Conservation (phyloP, 2,329 filamentous ascomycete species). For the Fusarium bulbicola region DNA sequence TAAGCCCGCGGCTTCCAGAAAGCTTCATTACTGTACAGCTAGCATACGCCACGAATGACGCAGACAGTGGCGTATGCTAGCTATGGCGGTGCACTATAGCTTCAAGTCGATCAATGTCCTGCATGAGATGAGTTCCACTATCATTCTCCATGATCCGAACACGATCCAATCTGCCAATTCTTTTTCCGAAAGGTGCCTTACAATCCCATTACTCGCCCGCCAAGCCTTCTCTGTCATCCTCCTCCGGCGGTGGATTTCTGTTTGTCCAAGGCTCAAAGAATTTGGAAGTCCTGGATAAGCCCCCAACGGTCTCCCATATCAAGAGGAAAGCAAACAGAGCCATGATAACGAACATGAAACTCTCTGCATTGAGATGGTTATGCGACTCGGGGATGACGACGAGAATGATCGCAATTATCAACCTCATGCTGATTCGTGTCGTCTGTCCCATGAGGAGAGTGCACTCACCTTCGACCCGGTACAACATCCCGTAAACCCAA, state of each 20-base stretch:
- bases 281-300: slow-evolving; percentile 42
- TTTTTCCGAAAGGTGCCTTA: not conserved
- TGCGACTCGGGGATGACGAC: slow-evolving; percentile 50
- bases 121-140: not conserved
- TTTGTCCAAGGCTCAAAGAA: slow-evolving; percentile 49
- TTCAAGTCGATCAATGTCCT: not conserved
- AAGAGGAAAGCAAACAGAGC: slow-evolving; percentile 53
- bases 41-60: slow-evolving; percentile 31
- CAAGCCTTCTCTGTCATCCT: slow-evolving; percentile 31
- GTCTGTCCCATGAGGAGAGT: slow-evolving; percentile 47
- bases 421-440: slow-evolving; percentile 49
- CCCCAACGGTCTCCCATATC: slow-evolving; percentile 56
- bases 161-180: not conserved
- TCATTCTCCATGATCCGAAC: not conserved
- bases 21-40: not conserved
- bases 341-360: slow-evolving; percentile 55
- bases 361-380: slow-evolving; percentile 42
- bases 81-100: slow-evolving; percentile 8
- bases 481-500: slow-evolving; percentile 53
- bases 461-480: slow-evolving; percentile 50
- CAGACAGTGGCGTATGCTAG: not conserved
- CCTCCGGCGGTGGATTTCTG: slow-evolving; percentile 41
- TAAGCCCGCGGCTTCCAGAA: not conserved
- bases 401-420: slow-evolving; percentile 44
- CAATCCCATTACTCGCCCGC: not conserved